Conservation (phyloP, 345 rosid species). For the Citrus trifoliata region DNA sequence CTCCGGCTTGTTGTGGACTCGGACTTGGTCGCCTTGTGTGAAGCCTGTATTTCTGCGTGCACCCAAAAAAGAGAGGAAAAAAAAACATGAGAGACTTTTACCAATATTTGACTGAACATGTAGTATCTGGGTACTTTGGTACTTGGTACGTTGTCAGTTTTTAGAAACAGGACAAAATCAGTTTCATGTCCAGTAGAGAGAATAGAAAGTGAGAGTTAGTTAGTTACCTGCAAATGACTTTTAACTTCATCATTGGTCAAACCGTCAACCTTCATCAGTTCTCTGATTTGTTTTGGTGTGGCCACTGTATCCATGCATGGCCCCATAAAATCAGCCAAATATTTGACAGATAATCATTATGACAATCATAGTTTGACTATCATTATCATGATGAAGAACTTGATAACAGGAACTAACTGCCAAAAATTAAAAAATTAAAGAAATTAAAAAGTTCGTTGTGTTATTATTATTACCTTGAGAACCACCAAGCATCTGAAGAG, state of each 20-base stretch:
- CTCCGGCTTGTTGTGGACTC: constrained; percentile 72
- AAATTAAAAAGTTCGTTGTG: neutral
- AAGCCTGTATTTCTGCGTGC: constrained; percentile 83
- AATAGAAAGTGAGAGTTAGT: constrained; percentile 1
- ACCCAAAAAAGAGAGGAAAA: neutral
- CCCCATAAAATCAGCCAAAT: neutral
- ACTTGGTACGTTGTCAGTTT: constrained; percentile 10
- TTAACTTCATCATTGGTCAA: constrained; percentile 99
- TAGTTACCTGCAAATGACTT: constrained; percentile 95
- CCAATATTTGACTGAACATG: constrained; percentile 11
- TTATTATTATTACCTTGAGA: constrained; percentile 75
- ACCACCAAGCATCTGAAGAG: constrained; percentile 98
- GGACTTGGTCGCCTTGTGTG: constrained; percentile 97
- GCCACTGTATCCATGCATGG: constrained; percentile 51
- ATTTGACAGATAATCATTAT: constrained; percentile 10
- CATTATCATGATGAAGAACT: neutral
- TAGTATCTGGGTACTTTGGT: neutral
- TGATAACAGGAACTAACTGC: neutral
- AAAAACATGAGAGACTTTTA: neutral
- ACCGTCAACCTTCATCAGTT: constrained; percentile 98
- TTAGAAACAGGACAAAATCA: constrained; percentile 17
- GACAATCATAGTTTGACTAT: constrained; percentile 12
- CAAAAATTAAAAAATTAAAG: neutral
- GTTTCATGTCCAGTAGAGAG: constrained; percentile 8
- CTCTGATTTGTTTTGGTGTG: constrained; percentile 98